phyloP scores from a whole-genome alignment of 2,329 filamentous ascomycete genomes.

The Sarocladium brachiariae region DNA sequence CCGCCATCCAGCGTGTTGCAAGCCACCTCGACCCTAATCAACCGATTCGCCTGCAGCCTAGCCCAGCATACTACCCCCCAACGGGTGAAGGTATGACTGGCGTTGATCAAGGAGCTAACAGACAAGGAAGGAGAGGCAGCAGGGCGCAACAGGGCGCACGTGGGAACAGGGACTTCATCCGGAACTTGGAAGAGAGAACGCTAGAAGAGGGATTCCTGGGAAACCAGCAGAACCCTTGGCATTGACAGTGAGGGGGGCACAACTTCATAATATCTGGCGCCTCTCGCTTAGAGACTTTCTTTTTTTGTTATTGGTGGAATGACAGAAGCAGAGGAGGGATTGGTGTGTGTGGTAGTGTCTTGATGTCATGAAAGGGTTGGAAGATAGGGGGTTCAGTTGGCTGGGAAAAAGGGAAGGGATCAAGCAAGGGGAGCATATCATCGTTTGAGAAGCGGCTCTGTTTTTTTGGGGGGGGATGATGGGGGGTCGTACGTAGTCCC shows the following conservation, averaged over 20 bases:
- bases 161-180: slow-evolving; percentile 80
- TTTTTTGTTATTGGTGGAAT: no score
- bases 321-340: no score
- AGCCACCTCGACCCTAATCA: slow-evolving; percentile 93
- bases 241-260: slow-evolving; percentile 46
- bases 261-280: no score
- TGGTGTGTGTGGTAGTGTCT: no score
- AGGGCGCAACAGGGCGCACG: slow-evolving; percentile 55
- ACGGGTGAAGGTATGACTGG: slow-evolving; percentile 72
- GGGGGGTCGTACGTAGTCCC: no score
- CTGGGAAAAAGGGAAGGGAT: no score
- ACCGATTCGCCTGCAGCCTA: slow-evolving; percentile 89
- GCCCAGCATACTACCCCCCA: slow-evolving; percentile 93
- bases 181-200: slow-evolving; percentile 88
- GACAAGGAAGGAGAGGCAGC: slow-evolving; percentile 68
- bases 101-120: slow-evolving; percentile 49
- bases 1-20: slow-evolving; percentile 87
- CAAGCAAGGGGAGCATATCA: no score
- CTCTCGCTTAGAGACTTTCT: no score
- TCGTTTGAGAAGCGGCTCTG: no score
- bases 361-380: no score
- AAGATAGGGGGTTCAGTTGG: no score
- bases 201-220: slow-evolving; percentile 87
- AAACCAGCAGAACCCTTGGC: slow-evolving; percentile 52
- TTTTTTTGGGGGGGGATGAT: no score